Evolutionary conservation across 495 filamentous ascomycete species (phyloP), one percentile per base, ranked within the genome.

Genomic region (Daldinia childiae): DNA sequence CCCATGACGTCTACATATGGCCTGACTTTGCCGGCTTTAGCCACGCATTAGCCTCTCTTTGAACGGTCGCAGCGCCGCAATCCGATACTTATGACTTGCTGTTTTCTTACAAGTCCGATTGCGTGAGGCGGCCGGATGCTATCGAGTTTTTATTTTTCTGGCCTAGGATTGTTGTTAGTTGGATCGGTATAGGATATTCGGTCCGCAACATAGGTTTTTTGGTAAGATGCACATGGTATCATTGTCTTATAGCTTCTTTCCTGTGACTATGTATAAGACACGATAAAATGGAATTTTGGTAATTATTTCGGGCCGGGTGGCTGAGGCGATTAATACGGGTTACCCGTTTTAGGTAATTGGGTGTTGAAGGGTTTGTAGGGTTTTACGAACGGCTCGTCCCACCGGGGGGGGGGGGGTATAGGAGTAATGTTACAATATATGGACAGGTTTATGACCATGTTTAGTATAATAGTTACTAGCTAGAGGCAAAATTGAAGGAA

Each of bases 1-100:
- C 71, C 66, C 71, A 73, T 73, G 71, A 73, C 71, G 71, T 73
- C 62, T 59, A 72, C 45, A 61, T 34, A 52, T 73, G 70, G 70
- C 61, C 70, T 73, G 70, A 73, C 70, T 51, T 50, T 34, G 19
- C 19, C 32, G 21, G 27, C 55, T 62, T 51, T 52, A 66, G 58
- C 58, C 62, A 64, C 67, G 30, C 57, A 26, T 27, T 43, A 70
- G 61, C 58, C 59, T 58, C 64, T 55, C 29, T 27, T 56, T 54
- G 64, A 63, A 12, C 52, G 34, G 5, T 36, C 34, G 32, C 63
- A 45, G 24, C 69, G 69, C 69, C 69, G 69, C 48, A 59, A 51
- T 67, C 69, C 69, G 69, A 72, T 38, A 59, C 50, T 15, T 70
- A 24, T 30, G 30, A 2, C 11, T 21, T 58, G 11, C n/a, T 30